Conservation (phyloP, 768 basidiomycete genomes). For the Suillus fuscotomentosus region DNA sequence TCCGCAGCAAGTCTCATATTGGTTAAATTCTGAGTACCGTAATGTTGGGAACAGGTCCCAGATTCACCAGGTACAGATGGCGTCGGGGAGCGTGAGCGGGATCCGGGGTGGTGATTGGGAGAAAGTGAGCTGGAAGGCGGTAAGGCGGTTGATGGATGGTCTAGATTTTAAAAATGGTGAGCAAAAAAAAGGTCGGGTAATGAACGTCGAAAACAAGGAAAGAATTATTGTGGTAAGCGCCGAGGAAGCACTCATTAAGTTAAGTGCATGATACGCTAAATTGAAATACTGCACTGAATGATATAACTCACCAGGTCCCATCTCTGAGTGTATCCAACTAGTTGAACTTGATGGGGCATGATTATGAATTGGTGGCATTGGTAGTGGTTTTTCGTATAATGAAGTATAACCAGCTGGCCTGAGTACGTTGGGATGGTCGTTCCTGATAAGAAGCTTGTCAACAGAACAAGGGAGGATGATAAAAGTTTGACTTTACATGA, state of each 20-base stretch:
- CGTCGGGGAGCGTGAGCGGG: slow-evolving; percentile 41
- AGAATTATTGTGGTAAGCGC: slow-evolving; percentile 22
- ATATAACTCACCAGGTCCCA: slow-evolving; percentile 20
- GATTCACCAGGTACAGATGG: slow-evolving; percentile 29
- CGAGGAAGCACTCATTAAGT: slow-evolving; percentile 1
- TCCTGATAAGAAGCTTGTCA: slow-evolving; percentile 13
- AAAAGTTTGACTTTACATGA: slow-evolving; percentile 21
- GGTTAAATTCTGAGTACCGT: slow-evolving; percentile 13
- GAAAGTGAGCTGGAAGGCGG: slow-evolving; percentile 33
- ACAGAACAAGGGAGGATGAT: neutral
- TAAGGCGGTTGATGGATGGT: slow-evolving; percentile 29
- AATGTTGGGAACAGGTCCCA: slow-evolving; percentile 25
- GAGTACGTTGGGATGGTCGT: slow-evolving; percentile 22
- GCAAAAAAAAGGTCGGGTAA: slow-evolving; percentile 12
- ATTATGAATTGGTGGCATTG: slow-evolving; percentile 27
- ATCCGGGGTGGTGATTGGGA: slow-evolving; percentile 24
- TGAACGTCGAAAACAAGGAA: slow-evolving; percentile 17
- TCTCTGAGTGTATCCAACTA: slow-evolving; percentile 25
- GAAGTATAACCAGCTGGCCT: slow-evolving; percentile 20
- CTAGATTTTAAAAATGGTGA: slow-evolving; percentile 25
- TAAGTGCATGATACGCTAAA: neutral
- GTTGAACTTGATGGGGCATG: slow-evolving; percentile 7
- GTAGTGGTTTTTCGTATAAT: slow-evolving; percentile 35
- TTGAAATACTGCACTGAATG: neutral
- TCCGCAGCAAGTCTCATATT: slow-evolving; percentile 20